Evolutionary conservation across 1,139 yeast species (phyloP).

Genomic region (Debaryomyces udenii): DNA sequence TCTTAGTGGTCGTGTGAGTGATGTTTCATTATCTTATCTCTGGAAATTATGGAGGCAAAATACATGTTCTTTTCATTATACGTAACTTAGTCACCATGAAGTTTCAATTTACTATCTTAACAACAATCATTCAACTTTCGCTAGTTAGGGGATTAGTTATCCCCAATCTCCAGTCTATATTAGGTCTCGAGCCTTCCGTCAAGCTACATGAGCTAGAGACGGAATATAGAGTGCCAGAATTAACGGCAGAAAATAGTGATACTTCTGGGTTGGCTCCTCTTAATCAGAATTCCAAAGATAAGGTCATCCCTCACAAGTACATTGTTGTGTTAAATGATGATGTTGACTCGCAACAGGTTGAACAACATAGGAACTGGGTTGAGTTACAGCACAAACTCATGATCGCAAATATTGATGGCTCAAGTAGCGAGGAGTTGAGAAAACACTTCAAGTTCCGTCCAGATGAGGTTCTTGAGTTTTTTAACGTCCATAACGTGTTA

Average conservation of each 20-base stretch:
- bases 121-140: slow-evolving; percentile 3
- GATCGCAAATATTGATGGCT: slow-evolving; percentile 13
- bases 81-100: slow-evolving; percentile 2
- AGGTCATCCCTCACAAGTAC: slow-evolving; percentile 51
- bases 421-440: slow-evolving; percentile 6
- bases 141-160: slow-evolving; percentile 7
- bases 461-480: slow-evolving; percentile 35
- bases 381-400: slow-evolving; percentile 17
- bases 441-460: slow-evolving; percentile 9
- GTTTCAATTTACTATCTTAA: slow-evolving; percentile 1
- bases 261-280: slow-evolving; percentile 4
- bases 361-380: slow-evolving; percentile 8
- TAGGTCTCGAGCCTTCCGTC: slow-evolving; percentile 6
- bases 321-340: slow-evolving; percentile 40
- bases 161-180: slow-evolving; percentile 9
- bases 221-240: neutral
- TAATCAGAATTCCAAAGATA: neutral
- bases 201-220: neutral
- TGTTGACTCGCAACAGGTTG: slow-evolving; percentile 20
- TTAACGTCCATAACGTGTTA: slow-evolving; percentile 28
- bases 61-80: neutral
- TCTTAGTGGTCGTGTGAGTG: slow-evolving; percentile 6
- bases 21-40: neutral
- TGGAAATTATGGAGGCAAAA: slow-evolving; percentile 2
- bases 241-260: neutral